Conservation (phyloP, 164 flowering plant species). For the Piper longum region DNA sequence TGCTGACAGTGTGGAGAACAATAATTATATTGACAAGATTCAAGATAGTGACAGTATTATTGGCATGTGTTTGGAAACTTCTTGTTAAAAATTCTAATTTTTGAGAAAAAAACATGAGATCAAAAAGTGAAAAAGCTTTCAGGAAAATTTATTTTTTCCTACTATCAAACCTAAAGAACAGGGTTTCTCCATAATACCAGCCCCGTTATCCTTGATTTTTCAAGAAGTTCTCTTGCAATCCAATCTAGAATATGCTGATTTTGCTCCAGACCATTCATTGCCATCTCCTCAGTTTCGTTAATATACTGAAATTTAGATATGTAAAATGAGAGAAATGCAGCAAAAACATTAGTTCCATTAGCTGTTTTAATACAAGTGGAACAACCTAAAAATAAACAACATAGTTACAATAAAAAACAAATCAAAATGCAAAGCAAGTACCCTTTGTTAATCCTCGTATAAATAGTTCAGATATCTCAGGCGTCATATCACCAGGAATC, state of each 20-base stretch:
- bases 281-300: slow-evolving; percentile 90
- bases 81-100: too few relatives aligned
- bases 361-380: too few relatives aligned
- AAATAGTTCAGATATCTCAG: slow-evolving; percentile 87
- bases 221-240: slow-evolving; percentile 40
- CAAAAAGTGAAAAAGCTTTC: background rate
- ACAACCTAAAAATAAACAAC: too few relatives aligned
- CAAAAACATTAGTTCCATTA: too few relatives aligned
- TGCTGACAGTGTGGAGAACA: too few relatives aligned
- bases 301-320: slow-evolving; percentile 46
- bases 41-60: too few relatives aligned
- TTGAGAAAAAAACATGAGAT: too few relatives aligned
- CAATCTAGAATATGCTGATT: slow-evolving; percentile 65
- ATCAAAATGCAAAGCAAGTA: slow-evolving; percentile 14
- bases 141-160: too few relatives aligned
- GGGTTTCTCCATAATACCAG: slow-evolving; percentile 26
- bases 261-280: slow-evolving; percentile 58
- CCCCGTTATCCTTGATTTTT: slow-evolving; percentile 83
- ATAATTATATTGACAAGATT: too few relatives aligned
- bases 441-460: slow-evolving; percentile 82
- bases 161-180: background rate
- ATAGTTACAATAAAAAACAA: too few relatives aligned
- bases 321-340: background rate
- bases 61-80: too few relatives aligned
- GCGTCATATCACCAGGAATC: slow-evolving; percentile 68